Evolutionary conservation across 306 rosid genomes (phyloP), one percentile per base, ranked within the genome.

Genomic region (Glycine latifolia): DNA sequence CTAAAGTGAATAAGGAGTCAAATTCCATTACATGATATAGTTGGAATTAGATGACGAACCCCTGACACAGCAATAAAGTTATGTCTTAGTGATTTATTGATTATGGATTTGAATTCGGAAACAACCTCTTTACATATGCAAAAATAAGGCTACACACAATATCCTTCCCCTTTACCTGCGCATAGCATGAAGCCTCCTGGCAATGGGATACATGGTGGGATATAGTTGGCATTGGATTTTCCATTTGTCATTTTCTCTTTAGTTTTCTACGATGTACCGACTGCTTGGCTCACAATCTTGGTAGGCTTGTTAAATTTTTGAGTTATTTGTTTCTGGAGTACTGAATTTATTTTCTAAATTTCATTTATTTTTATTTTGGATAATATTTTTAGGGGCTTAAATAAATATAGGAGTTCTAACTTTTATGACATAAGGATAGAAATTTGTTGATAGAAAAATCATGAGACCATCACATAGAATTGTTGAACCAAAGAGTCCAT

Each of bases 191-290:
- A n/a, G n/a, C n/a, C n/a, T n/a, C n/a, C n/a, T n/a, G n/a, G n/a
- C n/a, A n/a, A n/a, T n/a, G n/a, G n/a, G n/a, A n/a, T n/a, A n/a
- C n/a, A n/a, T n/a, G n/a, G n/a, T n/a, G n/a, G n/a, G n/a, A n/a
- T n/a, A n/a, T n/a, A n/a, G n/a, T n/a, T n/a, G n/a, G n/a, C n/a
- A 33, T 47, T 48, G 63, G 70, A 71, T 48, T 59, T 71, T 80
- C 44, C 65, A 35, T 68, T 26, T 43, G 47, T 43, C 47, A 43
- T 43, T 43, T 43, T 43, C 47, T 11, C 49, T 31, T 50, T 5
- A 39, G 4, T 78, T 68, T 55, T 46, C 76, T 44, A 3, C 44
- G 8, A 12, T 67, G 67, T 67, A 59, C 65, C 3, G 5, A 17
- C 33, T 56, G 62, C 10, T 20, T 20, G 39, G 48, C 26, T 41